Percentiles rank a stretch among this genome's conserved stretches.
Conservation (phyloP, 2,329 filamentous ascomycete genomes). For the Ceratocystis cacaofunesta region DNA sequence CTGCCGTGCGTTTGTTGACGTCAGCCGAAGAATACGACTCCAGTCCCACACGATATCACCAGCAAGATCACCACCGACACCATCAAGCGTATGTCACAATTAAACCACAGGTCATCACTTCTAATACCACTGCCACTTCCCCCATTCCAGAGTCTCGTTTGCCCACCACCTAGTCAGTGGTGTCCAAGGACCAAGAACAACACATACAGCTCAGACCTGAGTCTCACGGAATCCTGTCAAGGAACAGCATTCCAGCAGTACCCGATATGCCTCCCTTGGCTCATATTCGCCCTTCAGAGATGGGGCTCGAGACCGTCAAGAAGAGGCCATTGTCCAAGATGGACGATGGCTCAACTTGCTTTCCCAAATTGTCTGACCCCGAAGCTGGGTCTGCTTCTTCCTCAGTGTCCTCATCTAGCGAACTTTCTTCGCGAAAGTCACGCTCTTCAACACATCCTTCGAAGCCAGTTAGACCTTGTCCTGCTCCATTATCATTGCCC, state of each 20-base stretch:
- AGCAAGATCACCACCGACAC: background rate
- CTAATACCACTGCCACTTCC: background rate
- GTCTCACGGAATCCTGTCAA: background rate
- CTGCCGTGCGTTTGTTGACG: slow-evolving; percentile 46
- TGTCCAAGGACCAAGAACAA: background rate
- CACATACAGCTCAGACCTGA: background rate
- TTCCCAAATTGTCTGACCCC: background rate
- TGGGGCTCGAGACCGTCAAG: slow-evolving; percentile 3
- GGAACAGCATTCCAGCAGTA: slow-evolving; percentile 1
- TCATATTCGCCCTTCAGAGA: background rate
- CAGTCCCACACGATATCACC: slow-evolving; percentile 25
- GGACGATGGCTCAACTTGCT: background rate
- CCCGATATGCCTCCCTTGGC: background rate
- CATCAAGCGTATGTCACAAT: slow-evolving; percentile 35
- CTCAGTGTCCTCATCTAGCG: background rate
- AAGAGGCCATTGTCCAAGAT: slow-evolving; percentile 10
- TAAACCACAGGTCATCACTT: background rate
- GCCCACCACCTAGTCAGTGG: slow-evolving; percentile 4
- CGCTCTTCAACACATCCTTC: background rate
- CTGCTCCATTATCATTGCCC: background rate
- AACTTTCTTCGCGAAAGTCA: background rate
- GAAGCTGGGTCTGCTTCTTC: background rate
- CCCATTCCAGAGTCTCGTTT: background rate
- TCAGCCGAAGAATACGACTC: slow-evolving; percentile 38
- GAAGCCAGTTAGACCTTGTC: background rate